Evolutionary conservation across 495 filamentous ascomycete species (phyloP).

Genomic region (Talaromyces nanjingensis): DNA sequence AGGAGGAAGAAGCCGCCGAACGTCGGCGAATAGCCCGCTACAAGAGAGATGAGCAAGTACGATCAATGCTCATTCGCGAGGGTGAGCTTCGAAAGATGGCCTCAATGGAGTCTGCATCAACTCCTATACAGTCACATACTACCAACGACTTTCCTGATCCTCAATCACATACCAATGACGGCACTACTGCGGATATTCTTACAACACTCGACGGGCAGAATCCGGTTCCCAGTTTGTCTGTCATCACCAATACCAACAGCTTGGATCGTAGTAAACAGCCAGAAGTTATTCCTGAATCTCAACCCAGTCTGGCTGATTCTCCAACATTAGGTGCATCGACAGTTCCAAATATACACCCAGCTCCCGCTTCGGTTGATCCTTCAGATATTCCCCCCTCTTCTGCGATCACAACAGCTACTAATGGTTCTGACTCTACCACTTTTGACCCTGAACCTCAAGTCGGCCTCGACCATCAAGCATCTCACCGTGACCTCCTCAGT

Average conservation of each 20-base stretch:
- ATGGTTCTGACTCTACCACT: slow-evolving; percentile 54
- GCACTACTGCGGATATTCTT: slow-evolving; percentile 7
- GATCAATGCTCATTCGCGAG: slow-evolving; percentile 14
- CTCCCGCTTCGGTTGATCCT: slow-evolving; percentile 23
- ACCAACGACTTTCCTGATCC: not conserved
- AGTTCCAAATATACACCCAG: slow-evolving; percentile 36
- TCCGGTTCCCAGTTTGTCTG: not conserved
- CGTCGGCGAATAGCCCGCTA: slow-evolving; percentile 31
- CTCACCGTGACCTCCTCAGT: slow-evolving; percentile 40
- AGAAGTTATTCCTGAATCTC: not conserved
- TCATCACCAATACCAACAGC: not conserved
- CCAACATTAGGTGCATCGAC: slow-evolving; percentile 64
- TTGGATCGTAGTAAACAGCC: not conserved
- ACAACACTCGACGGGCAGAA: not conserved
- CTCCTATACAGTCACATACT: not conserved
- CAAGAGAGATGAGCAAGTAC: slow-evolving; percentile 32
- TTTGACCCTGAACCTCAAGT: slow-evolving; percentile 67
- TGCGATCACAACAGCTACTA: slow-evolving; percentile 35
- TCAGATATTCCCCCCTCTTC: slow-evolving; percentile 39
- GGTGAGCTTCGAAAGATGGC: slow-evolving; percentile 23
- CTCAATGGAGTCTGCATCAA: slow-evolving; percentile 7
- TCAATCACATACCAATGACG: slow-evolving; percentile 13
- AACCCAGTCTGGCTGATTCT: slow-evolving; percentile 42
- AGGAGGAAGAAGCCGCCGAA: slow-evolving; percentile 43
- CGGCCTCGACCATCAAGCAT: slow-evolving; percentile 40